Evolutionary conservation across 116 monocot species (phyloP), one percentile per base, ranked within the genome.

Genomic region (Thalassia testudinum): DNA sequence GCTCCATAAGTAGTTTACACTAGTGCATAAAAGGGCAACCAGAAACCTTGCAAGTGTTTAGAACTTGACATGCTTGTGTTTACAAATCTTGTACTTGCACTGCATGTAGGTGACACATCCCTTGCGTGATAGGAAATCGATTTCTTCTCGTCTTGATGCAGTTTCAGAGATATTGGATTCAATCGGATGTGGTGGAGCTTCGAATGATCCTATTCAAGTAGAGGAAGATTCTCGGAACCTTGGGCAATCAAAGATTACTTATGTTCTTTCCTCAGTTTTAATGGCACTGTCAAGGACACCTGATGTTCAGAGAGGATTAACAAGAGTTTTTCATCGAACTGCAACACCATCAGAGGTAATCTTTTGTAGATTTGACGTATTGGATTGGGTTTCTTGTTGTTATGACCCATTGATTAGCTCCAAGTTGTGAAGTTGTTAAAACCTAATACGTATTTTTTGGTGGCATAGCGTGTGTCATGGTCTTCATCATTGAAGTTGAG

Each of bases 261-360:
- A 48, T 54, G 47, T 85, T 42, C 60, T 97, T 30, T 81, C 77
- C 22, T 77, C 79, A 48, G 75, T 85, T 73, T 71, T 97, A 56
- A 75, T 25, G 16, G 69, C 65, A 60, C 58, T 88, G 44, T 79
- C 59, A 53, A 85, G 64, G 63, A 68, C 67, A 14, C 74, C 78
- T 56, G 97, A 97, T 73, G 43, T 97, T 68, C 85, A 97, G 28
- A 82, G 90, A 51, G 97, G 97, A 74, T 73, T 97, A 56, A 75
- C 85, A 52, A 85, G 90, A 77, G 82, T 97, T 62, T 85, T 89
- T 56, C 80, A 97, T 50, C 66, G 64, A 52, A 89, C 85, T 63
- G 77, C 86, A 24, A 85, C 74, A 55, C 47, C 82, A 55, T 7
- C 69, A 26, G 97, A 97, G 89, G 97, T 89, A 25, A 24, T 2